phyloP scores from a whole-genome alignment of 1,139 yeast genomes.

The Kluyveromyces sp. region DNA sequence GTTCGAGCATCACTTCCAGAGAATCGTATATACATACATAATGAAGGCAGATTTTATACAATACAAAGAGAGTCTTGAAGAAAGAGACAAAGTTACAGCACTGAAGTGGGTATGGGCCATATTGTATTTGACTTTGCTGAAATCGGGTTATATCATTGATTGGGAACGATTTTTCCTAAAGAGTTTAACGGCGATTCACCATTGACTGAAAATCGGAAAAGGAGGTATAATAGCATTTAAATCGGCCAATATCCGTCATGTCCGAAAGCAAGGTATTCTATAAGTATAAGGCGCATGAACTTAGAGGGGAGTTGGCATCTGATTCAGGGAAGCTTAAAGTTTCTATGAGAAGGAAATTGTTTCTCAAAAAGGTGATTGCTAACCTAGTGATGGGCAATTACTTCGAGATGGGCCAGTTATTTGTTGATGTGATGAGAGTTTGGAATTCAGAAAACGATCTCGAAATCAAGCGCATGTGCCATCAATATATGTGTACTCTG shows the following conservation, averaged over 20 bases:
- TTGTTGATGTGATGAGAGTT: constrained; percentile 58
- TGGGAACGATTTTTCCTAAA: neutral
- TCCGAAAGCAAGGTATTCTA: constrained; percentile 27
- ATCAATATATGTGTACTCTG: constrained; percentile 53
- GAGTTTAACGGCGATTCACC: neutral
- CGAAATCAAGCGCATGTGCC: constrained; percentile 65
- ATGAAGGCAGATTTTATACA: too few species aligned
- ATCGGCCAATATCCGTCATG: constrained; percentile 11
- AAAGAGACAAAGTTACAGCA: too few species aligned
- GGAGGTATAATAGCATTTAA: neutral
- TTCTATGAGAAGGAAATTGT: constrained; percentile 42
- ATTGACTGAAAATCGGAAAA: neutral
- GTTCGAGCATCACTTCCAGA: too few species aligned
- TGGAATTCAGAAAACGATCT: constrained; percentile 53
- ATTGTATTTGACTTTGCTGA: too few species aligned
- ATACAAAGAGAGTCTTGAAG: too few species aligned
- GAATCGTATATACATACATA: too few species aligned
- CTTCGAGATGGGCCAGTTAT: constrained; percentile 58
- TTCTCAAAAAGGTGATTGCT: constrained; percentile 71
- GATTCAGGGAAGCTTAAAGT: constrained; percentile 28
- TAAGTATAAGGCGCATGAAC: constrained; percentile 29
- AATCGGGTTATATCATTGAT: too few species aligned
- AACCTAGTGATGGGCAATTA: constrained; percentile 73
- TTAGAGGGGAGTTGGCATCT: constrained; percentile 29
- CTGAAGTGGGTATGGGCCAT: too few species aligned